Percentiles rank a stretch among this genome's conserved stretches.
These are phyloP conservation scores for Cyclotella choctawhatcheeana DNA, from an alignment of 108 stramenopile genomes.

Conservation along the genomic window DNA sequence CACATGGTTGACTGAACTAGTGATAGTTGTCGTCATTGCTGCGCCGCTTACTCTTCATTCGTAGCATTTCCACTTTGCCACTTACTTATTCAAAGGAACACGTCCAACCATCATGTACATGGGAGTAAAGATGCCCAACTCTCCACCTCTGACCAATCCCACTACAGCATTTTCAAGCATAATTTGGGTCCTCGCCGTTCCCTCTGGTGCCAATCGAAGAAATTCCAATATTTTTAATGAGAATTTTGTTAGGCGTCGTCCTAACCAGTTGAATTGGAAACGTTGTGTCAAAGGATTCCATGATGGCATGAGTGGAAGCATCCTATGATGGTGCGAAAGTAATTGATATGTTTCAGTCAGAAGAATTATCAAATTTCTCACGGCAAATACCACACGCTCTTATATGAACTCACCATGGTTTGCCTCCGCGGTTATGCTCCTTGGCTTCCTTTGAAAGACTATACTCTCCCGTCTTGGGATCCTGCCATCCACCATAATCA, in stretches of 20 bases:
- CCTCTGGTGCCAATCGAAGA: constrained; percentile 75
- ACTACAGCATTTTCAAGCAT: constrained; percentile 88
- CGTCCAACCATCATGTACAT: constrained; percentile 90
- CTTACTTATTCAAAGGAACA: constrained; percentile 6
- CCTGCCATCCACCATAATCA: constrained; percentile 50
- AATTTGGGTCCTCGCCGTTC: constrained; percentile 85
- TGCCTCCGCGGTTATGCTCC: constrained; percentile 29
- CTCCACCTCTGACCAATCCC: constrained; percentile 78
- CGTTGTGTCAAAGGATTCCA: constrained; percentile 89
- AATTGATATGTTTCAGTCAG: not conserved
- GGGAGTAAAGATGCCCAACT: constrained; percentile 79
- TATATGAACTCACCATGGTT: constrained; percentile 26
- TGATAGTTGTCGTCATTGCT: too few relatives aligned
- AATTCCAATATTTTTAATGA: constrained; percentile 71
- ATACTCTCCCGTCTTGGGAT: constrained; percentile 29
- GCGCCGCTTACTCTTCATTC: too few relatives aligned
- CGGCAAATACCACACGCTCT: not conserved
- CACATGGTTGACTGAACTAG: too few relatives aligned
- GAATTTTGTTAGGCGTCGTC: constrained; percentile 63
- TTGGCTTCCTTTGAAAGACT: constrained; percentile 37
- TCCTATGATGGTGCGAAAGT: constrained; percentile 54
- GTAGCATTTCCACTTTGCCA: not conserved
- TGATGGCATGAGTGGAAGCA: constrained; percentile 76
- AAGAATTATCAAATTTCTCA: not conserved
- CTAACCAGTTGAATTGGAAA: constrained; percentile 91